Evolutionary conservation across 371 early-diverging fungal species (phyloP).

Genomic region (Mucor velutinosus): DNA sequence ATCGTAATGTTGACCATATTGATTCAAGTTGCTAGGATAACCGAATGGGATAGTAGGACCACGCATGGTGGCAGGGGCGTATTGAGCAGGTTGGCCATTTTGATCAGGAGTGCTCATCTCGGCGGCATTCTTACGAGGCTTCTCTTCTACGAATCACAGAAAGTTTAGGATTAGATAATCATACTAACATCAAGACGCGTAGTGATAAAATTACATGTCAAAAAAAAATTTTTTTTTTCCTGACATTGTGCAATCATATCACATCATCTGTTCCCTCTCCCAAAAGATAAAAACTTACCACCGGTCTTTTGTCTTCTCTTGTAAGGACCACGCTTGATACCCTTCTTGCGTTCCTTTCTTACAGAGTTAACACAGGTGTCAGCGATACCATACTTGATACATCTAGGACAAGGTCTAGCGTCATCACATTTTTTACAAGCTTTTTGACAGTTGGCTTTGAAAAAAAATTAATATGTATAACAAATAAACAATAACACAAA

Average conservation of each 20-base stretch:
- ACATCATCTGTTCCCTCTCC: not conserved
- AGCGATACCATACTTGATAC: constrained; percentile 74
- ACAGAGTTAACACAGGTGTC: constrained; percentile 82
- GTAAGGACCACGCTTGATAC: constrained; percentile 86
- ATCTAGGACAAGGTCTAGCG: constrained; percentile 84
- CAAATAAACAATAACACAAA: constrained; percentile 4
- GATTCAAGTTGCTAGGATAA: constrained; percentile 48
- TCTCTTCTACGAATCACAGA: constrained; percentile 16
- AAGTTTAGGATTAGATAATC: not conserved
- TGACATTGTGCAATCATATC: constrained; percentile 2
- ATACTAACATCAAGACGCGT: not conserved
- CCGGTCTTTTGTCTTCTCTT: constrained; percentile 58
- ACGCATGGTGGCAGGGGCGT: constrained; percentile 24
- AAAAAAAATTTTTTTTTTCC: constrained; percentile 7
- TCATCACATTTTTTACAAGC: constrained; percentile 95
- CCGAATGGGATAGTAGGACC: constrained; percentile 37
- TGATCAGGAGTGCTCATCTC: constrained; percentile 13
- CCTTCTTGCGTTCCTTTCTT: constrained; percentile 86
- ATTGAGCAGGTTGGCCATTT: constrained; percentile 15
- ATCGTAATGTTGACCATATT: constrained; percentile 51
- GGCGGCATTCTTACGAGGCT: constrained; percentile 20
- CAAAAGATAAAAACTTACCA: constrained; percentile 8
- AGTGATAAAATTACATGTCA: not conserved
- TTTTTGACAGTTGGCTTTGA: constrained; percentile 83
- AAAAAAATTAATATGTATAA: not conserved